phyloP scores from a whole-genome alignment of 2,329 filamentous ascomycete species.

The Truncatella angustata region DNA sequence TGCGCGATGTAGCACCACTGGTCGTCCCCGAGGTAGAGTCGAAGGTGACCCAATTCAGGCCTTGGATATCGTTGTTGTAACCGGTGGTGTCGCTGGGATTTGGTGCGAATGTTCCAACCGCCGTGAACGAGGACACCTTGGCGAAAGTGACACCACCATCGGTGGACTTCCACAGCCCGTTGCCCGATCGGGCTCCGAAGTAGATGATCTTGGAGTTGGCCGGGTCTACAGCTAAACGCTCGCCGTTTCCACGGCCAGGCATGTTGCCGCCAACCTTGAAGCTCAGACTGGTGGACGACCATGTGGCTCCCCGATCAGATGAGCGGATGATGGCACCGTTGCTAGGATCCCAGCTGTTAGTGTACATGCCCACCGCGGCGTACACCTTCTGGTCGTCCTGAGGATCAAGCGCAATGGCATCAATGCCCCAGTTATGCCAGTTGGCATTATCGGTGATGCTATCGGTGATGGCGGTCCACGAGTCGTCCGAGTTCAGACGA shows the following conservation, averaged over 20 bases:
- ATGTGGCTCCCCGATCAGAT: conserved; percentile 52
- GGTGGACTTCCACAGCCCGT: conserved; percentile 58
- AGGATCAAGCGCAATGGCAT: conserved; percentile 55
- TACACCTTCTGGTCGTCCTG: conserved; percentile 51
- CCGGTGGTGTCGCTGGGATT: conserved; percentile 43
- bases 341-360: conserved; percentile 57
- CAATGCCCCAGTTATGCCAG: conserved; percentile 57
- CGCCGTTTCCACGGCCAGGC: conserved; percentile 59
- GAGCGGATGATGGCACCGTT: conserved; percentile 54
- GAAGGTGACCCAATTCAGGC: conserved; percentile 53
- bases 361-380: conserved; percentile 56
- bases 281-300: conserved; percentile 45
- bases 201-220: conserved; percentile 55
- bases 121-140: conserved; percentile 51
- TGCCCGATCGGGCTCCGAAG: conserved; percentile 57
- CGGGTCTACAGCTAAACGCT: conserved; percentile 57
- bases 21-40: conserved; percentile 47
- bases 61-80: conserved; percentile 44
- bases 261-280: conserved; percentile 64
- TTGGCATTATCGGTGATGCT: conserved; percentile 38
- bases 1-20: conserved; percentile 50
- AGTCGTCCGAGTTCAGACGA: conserved; percentile 53
- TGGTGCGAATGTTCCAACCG: conserved; percentile 46
- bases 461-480: conserved; percentile 54
- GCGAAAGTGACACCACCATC: conserved; percentile 53